Percentiles rank a stretch among this genome's conserved stretches.
phyloP scores from a whole-genome alignment of 768 basidiomycete species.

The Boletus coccyginus region DNA sequence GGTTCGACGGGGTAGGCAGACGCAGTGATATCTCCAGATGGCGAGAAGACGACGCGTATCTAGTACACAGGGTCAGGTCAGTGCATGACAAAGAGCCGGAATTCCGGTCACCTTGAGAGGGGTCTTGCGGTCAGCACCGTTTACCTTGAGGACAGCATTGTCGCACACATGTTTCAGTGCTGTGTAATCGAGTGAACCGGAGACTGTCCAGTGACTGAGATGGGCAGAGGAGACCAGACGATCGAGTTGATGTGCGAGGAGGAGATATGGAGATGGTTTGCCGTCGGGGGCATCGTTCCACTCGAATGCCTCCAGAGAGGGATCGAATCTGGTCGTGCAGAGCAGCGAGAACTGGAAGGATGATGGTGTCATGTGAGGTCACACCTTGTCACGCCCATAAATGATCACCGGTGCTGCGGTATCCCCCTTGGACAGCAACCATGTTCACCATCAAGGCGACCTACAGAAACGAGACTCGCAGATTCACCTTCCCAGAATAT shows the following conservation, averaged over 20 bases:
- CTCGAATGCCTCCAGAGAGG: slow-evolving; percentile 35
- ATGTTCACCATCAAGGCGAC: slow-evolving; percentile 83
- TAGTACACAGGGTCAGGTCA: slow-evolving; percentile 21
- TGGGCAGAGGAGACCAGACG: slow-evolving; percentile 53
- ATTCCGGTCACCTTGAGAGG: slow-evolving; percentile 25
- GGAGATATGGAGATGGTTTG: slow-evolving; percentile 56
- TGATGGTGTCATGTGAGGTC: slow-evolving; percentile 2
- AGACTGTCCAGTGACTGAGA: slow-evolving; percentile 49
- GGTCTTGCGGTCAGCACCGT: neutral
- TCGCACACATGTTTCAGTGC: slow-evolving; percentile 45
- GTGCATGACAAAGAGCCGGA: neutral
- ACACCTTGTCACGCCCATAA: slow-evolving; percentile 24
- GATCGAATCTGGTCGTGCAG: slow-evolving; percentile 61
- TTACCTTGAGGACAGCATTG: slow-evolving; percentile 36
- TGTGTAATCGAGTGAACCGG: slow-evolving; percentile 35
- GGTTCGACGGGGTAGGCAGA: slow-evolving; percentile 32
- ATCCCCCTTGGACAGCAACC: slow-evolving; percentile 26
- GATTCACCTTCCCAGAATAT: slow-evolving; percentile 53
- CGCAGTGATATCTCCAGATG: slow-evolving; percentile 38
- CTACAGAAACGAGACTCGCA: slow-evolving; percentile 67
- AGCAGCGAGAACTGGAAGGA: slow-evolving; percentile 34
- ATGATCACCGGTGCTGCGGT: slow-evolving; percentile 18
- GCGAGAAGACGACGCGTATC: slow-evolving; percentile 52
- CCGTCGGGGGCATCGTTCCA: slow-evolving; percentile 60
- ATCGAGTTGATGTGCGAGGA: slow-evolving; percentile 58